phyloP scores from a whole-genome alignment of 2,329 filamentous ascomycete species.

The Tolypocladium tropicale region DNA sequence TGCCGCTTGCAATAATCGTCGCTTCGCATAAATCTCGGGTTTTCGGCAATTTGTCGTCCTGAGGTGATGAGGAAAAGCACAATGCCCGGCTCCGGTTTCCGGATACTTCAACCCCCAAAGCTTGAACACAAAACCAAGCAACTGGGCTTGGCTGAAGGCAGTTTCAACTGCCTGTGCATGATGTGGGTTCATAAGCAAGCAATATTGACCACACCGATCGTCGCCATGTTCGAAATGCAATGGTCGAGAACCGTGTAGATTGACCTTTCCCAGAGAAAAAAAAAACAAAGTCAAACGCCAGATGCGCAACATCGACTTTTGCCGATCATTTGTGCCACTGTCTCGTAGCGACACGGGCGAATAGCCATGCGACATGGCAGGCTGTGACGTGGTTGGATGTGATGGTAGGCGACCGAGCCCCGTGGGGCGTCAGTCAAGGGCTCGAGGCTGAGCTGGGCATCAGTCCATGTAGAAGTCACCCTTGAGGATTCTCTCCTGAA shows the following conservation, averaged over 20 bases:
- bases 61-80: neutral
- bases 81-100: neutral
- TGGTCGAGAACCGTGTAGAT: neutral
- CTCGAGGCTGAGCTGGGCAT: neutral
- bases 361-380: neutral
- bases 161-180: neutral
- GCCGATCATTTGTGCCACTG: neutral
- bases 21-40: neutral
- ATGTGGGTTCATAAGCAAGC: neutral
- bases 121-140: neutral
- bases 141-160: neutral
- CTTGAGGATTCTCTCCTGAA: slow-evolving; percentile 94
- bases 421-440: neutral
- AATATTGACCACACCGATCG: neutral
- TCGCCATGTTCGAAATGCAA: neutral
- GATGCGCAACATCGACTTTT: neutral
- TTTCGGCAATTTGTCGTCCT: neutral
- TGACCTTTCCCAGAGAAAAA: too few species aligned
- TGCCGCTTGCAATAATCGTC: neutral
- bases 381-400: neutral
- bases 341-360: neutral
- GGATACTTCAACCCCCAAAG: neutral
- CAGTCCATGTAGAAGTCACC: slow-evolving; percentile 98
- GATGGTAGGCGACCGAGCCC: neutral
- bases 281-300: neutral